Evolutionary conservation across 768 basidiomycete genomes (phyloP).

Genomic region (Paxillus involutus): DNA sequence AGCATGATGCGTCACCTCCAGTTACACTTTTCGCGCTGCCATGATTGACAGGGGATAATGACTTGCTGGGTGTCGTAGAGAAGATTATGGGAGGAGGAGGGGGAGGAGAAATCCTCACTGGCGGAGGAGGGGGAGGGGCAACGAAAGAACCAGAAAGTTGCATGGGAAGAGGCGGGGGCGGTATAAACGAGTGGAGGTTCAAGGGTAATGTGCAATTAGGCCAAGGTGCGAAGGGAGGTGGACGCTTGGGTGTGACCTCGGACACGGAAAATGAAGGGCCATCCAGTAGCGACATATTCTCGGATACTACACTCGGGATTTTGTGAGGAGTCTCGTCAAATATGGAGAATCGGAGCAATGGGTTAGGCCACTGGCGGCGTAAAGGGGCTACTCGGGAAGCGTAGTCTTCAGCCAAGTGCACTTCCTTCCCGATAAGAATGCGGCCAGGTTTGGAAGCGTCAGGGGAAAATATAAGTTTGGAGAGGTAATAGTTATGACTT

Average conservation of each 20-base stretch:
- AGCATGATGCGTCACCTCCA: constrained; percentile 31
- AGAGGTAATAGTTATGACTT: constrained; percentile 57
- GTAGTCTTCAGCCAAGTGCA: constrained; percentile 61
- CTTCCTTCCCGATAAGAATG: constrained; percentile 62
- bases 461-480: constrained; percentile 69
- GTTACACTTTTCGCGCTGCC: not conserved
- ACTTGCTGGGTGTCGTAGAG: not conserved
- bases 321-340: constrained; percentile 50
- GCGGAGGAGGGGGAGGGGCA: constrained; percentile 17
- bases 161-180: constrained; percentile 28
- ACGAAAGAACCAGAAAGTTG: constrained; percentile 3
- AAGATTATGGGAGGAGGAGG: constrained; percentile 6
- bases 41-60: not conserved
- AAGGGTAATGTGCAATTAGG: not conserved
- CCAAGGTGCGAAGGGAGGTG: not conserved
- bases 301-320: constrained; percentile 16
- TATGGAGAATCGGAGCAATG: constrained; percentile 63
- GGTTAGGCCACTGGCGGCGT: constrained; percentile 54
- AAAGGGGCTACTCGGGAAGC: constrained; percentile 47
- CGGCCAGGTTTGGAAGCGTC: constrained; percentile 51
- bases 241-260: not conserved
- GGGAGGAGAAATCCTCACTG: constrained; percentile 1
- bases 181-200: not conserved
- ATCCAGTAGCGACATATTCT: constrained; percentile 8
- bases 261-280: not conserved